These are phyloP conservation scores for Candida insectalens DNA, from an alignment of 805 yeast species.

Conservation along the genomic window DNA sequence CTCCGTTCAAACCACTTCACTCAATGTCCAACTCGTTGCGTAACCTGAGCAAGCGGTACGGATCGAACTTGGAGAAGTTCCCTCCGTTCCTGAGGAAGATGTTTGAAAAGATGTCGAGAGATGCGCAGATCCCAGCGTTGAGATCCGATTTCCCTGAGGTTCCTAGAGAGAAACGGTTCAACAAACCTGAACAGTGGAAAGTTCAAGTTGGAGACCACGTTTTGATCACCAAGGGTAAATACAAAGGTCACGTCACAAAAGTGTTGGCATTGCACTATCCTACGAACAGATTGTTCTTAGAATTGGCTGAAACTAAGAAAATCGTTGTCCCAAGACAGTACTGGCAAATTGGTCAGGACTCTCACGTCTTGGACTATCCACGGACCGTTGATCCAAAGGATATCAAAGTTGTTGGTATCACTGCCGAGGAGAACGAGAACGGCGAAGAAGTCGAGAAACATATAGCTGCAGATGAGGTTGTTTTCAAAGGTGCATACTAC, in stretches of 20 bases:
- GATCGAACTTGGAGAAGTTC: slow-evolving; percentile 20
- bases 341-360: slow-evolving; percentile 65
- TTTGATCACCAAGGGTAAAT: slow-evolving; percentile 57
- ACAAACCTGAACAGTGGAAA: slow-evolving; percentile 45
- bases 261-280: slow-evolving; percentile 50
- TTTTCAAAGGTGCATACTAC: slow-evolving; percentile 58
- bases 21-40: slow-evolving; percentile 6
- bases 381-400: slow-evolving; percentile 47
- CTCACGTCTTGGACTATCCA: slow-evolving; percentile 67
- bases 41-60: slow-evolving; percentile 21
- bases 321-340: slow-evolving; percentile 61
- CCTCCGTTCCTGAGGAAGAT: slow-evolving; percentile 19
- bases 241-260: slow-evolving; percentile 66
- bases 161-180: slow-evolving; percentile 23
- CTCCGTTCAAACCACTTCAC: no score
- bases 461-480: slow-evolving; percentile 71
- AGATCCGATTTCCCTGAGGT: slow-evolving; percentile 19
- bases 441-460: slow-evolving; percentile 45
- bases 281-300: slow-evolving; percentile 55
- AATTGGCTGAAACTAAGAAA: slow-evolving; percentile 55
- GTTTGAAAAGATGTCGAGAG: slow-evolving; percentile 20
- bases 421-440: slow-evolving; percentile 42
- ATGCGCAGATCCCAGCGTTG: slow-evolving; percentile 24
- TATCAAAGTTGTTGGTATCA: slow-evolving; percentile 70
- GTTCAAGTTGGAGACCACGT: slow-evolving; percentile 72